Base-by-base conservation (phyloP, 2,329 filamentous ascomycete species). In the Phoma sp. region DNA sequence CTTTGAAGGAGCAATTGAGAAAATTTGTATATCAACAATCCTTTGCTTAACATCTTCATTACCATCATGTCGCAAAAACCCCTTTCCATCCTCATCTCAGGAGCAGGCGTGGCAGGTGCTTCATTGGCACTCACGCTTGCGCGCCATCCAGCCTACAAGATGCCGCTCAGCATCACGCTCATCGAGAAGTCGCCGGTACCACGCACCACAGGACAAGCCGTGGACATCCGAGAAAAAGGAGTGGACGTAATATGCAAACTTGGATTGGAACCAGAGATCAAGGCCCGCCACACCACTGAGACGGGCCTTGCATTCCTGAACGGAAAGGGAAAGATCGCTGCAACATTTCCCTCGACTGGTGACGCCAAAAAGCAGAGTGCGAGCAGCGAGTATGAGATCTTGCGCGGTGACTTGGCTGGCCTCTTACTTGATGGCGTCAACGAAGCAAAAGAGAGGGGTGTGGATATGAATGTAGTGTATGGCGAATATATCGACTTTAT, bases 191-290 rank as follows among this genome's bases (percentile, higher is more conserved):
- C 75, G 1, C 57, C 76, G 0, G 42, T 57, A 14, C 72, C 76
- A 12, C 71, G 77, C 11, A 68, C 66, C 4, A 74, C 75, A 20
- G 80, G 80, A 2, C 77, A 79, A 53, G 73, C 78, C 17, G 66
- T 81, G 33, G 80, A 82, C 56, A 73, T 81, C 3, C 77, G 78
- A 23, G 76, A 71, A 2, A 60, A 72, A 5, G 78, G 74, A 0
- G 67, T 80, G 14, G 66, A 76, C 6, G 68, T 80, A 11, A 76
- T 81, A 37, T 62, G 67, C 18, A 71, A 68, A 29, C 72, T 81
- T 58, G 76, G 76, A 1, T 58, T 80, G 14, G 71, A 77, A 38
- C 57, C 63, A 1, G 64, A 65, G 0, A 69, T 81, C 25, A 72
- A 73, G 9, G 60, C 62, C 1, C 61, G 64, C 4, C 65, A 69